These are phyloP conservation scores for Pythium diclinum DNA, from an alignment of 352 stramenopile genomes.

Conservation along the genomic window DNA sequence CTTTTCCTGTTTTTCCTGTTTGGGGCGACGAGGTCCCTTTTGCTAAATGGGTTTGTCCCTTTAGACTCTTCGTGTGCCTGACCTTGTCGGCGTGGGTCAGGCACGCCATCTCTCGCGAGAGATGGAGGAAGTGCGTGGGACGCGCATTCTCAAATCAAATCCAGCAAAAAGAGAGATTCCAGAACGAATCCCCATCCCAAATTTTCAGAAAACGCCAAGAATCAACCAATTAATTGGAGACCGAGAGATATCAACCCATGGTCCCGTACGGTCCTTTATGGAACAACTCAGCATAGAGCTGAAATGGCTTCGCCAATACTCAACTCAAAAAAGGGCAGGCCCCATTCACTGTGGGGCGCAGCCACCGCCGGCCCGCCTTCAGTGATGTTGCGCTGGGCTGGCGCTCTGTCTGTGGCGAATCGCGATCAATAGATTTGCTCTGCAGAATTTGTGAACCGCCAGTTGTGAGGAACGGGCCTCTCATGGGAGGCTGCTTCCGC, in stretches of 20 bases:
- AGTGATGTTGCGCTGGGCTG: neutral
- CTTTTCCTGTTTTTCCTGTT: no score
- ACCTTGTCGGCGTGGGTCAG: neutral
- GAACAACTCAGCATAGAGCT: neutral
- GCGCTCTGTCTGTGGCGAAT: constrained; percentile 51
- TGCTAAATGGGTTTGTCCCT: no score
- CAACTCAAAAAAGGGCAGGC: constrained; percentile 31
- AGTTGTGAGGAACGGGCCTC: constrained; percentile 27
- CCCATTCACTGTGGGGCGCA: constrained; percentile 16
- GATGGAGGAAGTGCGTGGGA: neutral
- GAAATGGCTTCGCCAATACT: neutral
- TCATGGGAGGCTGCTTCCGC: constrained; percentile 39
- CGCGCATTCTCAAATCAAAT: neutral
- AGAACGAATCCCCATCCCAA: neutral
- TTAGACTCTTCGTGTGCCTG: neutral
- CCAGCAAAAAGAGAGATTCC: neutral
- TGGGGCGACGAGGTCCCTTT: no score
- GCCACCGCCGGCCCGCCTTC: neutral
- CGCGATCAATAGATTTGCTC: constrained; percentile 82
- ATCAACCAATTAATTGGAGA: no score
- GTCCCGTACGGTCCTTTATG: neutral
- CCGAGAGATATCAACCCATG: neutral
- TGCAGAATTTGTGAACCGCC: constrained; percentile 67
- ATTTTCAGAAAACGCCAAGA: neutral
- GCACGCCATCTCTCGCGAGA: neutral